Evolutionary conservation across 306 rosid genomes (phyloP).

Genomic region (Vigna nakashimae): DNA sequence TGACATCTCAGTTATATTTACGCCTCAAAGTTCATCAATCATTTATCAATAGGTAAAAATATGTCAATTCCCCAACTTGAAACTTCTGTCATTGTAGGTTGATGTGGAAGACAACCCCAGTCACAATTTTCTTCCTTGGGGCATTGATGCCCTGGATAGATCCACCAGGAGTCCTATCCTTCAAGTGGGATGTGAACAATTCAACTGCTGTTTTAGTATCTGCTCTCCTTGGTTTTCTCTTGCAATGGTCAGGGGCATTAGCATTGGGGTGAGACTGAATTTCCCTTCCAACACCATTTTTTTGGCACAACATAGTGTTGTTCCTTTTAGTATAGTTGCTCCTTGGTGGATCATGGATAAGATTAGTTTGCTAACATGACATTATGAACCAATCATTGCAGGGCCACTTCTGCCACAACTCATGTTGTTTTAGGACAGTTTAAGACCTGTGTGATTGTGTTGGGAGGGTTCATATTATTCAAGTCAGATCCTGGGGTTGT

Average conservation of each 20-base stretch:
- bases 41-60: background rate
- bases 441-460: slow-evolving; percentile 82
- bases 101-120: slow-evolving; percentile 95
- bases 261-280: slow-evolving; percentile 83
- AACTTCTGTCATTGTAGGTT: slow-evolving; percentile 59
- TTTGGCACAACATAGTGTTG: background rate
- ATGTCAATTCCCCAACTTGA: slow-evolving; percentile 1
- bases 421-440: slow-evolving; percentile 97
- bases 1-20: too few species aligned
- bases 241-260: slow-evolving; percentile 98
- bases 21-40: too few species aligned
- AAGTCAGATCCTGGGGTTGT: slow-evolving; percentile 58
- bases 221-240: slow-evolving; percentile 90
- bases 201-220: slow-evolving; percentile 68
- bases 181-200: slow-evolving; percentile 76
- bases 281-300: background rate
- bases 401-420: slow-evolving; percentile 95
- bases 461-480: slow-evolving; percentile 56
- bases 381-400: slow-evolving; percentile 45
- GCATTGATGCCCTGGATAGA: slow-evolving; percentile 98
- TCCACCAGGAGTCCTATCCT: slow-evolving; percentile 89
- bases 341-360: background rate
- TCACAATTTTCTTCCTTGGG: slow-evolving; percentile 79
- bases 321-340: background rate
- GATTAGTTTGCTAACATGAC: slow-evolving; percentile 36